phyloP scores from a whole-genome alignment of 225 moss, liverwort and hornwort species.

The Bryoerythrophyllum caledonicum region DNA sequence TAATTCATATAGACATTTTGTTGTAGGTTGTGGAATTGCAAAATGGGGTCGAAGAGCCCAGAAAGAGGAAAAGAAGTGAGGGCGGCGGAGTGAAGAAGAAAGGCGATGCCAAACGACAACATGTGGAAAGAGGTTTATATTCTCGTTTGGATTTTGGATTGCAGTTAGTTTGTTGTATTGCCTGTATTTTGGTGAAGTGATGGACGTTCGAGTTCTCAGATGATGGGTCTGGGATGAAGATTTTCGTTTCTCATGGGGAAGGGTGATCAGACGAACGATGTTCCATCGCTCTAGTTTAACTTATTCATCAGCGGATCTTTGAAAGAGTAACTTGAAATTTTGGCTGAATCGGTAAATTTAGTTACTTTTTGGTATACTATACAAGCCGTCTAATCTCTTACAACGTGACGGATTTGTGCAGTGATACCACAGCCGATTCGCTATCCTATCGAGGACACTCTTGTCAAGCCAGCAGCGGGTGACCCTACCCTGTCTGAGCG shows the following conservation, averaged over 20 bases:
- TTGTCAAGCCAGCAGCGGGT: constrained; percentile 64
- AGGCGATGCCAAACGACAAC: constrained; percentile 53
- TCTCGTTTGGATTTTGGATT: constrained; percentile 8
- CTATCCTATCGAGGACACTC: constrained; percentile 92
- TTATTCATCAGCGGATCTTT: background rate
- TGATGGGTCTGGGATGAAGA: background rate
- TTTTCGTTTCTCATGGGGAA: constrained; percentile 11
- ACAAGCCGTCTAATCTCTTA: background rate
- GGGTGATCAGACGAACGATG: background rate
- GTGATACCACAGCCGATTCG: constrained; percentile 60
- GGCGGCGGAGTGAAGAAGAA: constrained; percentile 49
- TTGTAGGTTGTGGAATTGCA: constrained; percentile 61
- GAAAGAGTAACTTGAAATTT: background rate
- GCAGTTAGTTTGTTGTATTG: constrained; percentile 1
- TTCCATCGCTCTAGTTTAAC: background rate
- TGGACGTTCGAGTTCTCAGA: constrained; percentile 1
- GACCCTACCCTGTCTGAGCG: constrained; percentile 76
- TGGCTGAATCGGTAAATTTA: background rate
- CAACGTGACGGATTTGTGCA: constrained; percentile 28
- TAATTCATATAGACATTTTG: constrained; percentile 15
- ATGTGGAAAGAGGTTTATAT: constrained; percentile 51
- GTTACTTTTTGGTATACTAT: background rate
- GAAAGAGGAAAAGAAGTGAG: constrained; percentile 76
- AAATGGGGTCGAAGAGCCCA: constrained; percentile 64
- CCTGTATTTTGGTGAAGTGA: constrained; percentile 12